Percentiles rank a stretch among this genome's conserved stretches.
These are phyloP conservation scores for Abelmoschus esculentus DNA, from an alignment of 345 rosid genomes.

Conservation along the genomic window DNA sequence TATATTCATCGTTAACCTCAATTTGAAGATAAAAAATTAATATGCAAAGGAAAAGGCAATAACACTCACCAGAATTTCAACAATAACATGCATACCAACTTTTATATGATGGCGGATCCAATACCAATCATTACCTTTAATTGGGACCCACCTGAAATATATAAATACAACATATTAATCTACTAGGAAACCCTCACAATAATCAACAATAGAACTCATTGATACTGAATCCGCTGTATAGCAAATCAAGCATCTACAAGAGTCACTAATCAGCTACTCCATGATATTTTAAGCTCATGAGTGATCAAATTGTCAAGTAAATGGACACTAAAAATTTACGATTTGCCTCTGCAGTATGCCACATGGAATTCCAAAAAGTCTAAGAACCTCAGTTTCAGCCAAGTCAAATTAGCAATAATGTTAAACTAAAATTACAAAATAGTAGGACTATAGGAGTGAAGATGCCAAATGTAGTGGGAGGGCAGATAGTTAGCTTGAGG, in stretches of 20 bases:
- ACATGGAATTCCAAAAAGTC: background rate
- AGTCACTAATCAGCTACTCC: background rate
- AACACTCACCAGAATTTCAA: constrained; percentile 73
- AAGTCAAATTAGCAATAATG: background rate
- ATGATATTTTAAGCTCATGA: background rate
- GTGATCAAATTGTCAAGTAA: background rate
- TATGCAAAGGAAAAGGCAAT: constrained; percentile 6
- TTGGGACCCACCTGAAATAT: constrained; percentile 80
- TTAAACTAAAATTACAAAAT: background rate
- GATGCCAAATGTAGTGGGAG: too few relatives aligned
- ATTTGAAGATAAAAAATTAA: background rate
- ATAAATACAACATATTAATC: constrained; percentile 8
- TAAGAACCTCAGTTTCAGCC: background rate
- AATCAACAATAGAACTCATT: background rate
- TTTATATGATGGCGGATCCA: constrained; percentile 96
- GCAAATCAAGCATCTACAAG: background rate
- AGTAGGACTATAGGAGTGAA: background rate
- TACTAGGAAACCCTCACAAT: background rate
- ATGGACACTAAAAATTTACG: too few relatives aligned
- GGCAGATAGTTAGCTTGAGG: background rate
- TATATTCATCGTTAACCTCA: background rate
- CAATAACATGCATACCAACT: constrained; percentile 89
- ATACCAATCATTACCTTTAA: constrained; percentile 89
- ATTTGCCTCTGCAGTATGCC: background rate
- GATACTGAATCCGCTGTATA: background rate